Evolutionary conservation across 2,329 filamentous ascomycete genomes (phyloP), one percentile per base, ranked within the genome.

Genomic region (Aspergillus sp.): DNA sequence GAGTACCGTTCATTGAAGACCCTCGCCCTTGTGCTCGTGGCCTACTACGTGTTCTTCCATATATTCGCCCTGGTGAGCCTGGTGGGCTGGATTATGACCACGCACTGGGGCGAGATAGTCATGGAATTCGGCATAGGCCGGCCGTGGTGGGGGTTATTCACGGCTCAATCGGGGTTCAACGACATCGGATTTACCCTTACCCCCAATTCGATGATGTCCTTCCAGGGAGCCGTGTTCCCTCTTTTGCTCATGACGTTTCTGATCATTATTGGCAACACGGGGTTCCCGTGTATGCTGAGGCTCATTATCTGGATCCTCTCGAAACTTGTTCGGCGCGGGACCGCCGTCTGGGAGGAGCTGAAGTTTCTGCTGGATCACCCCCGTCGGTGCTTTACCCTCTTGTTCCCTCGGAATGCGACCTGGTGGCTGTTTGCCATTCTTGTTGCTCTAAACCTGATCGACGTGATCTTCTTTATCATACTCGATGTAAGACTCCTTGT

Each of bases 351-450:
- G 77, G 89, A 98, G 57, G 89, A 95, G 55, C 66, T 96, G 8
- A 75, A 76, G 24, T 98, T 98, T 49, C 66, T 98, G 13, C 73
- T 98, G 1, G 89, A 96, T 50, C 91, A 98, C 47, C 91, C 91
- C 1, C 81, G 91, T 53, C 82, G 91, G 34, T 98, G 91, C 61
- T 98, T 98, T 53, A 98, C 91, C 0, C 68, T 98, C 10, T 68
- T 98, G 0, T 98, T 98, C 46, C 91, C 91, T 0, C 80, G 82
- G 0, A 78, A 77, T 33, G 86, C 89, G 2, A 96, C 85, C 1
- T 96, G 91, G 91, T 94, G 86, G 86, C 69, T 98, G 0, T 93
- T 96, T 53, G 82, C 77, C 60, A 82, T 95, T 17, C 68, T 98
- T 5, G 68, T 93, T 4, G 55, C 80, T 2, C 69, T 98, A 38